Evolutionary conservation across 106 monocot genomes (phyloP), one percentile per base, ranked within the genome.

Genomic region (Agapanthus africanus): DNA sequence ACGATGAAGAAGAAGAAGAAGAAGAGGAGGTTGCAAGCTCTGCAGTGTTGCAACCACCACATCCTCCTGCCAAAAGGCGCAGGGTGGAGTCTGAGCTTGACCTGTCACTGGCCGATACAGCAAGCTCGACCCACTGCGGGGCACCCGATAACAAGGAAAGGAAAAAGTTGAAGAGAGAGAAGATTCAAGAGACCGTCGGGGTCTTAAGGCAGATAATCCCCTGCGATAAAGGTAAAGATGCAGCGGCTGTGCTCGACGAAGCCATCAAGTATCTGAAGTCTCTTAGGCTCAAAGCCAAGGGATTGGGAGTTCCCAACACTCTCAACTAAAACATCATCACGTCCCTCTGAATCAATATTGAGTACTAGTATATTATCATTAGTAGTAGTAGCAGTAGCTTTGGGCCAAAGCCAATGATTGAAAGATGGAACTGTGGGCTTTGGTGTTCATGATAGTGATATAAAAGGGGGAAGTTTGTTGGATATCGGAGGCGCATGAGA

Each of bases 231-330:
- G 81, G 81, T 22, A 88, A 86, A 74, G 88, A 84, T 37, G 73
- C 88, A 0, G 56, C 72, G 21, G 63, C 79, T 1, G 54, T 93
- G 54, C 79, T 93, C 7, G 93, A 93, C 33, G 88, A 86, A 40
- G 93, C 93, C 34, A 88, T 93, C 19, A 37, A 37, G 35, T 86
- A 93, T 71, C 71, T 93, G 51, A 85, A 74, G n/a, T 83, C 77
- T 14, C 83, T 93, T 9, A 79, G 75, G 76, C 63, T 82, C 23
- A 82, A 82, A 36, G 74, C 77, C 26, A 85, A 75, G 62, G 76
- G 37, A 27, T 60, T 85, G 44, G 70, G 73, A 22, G 71, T 63
- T n/a, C n/a, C n/a, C 38, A n/a, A 38, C 33, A 21, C 56, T 54
- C 63, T 71, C 66, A 44, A 67, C 14, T 67, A 35, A 40, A 46